Evolutionary conservation across 1,284 basidiomycete species (phyloP).

Genomic region (Papiliotrema nemorosa): DNA sequence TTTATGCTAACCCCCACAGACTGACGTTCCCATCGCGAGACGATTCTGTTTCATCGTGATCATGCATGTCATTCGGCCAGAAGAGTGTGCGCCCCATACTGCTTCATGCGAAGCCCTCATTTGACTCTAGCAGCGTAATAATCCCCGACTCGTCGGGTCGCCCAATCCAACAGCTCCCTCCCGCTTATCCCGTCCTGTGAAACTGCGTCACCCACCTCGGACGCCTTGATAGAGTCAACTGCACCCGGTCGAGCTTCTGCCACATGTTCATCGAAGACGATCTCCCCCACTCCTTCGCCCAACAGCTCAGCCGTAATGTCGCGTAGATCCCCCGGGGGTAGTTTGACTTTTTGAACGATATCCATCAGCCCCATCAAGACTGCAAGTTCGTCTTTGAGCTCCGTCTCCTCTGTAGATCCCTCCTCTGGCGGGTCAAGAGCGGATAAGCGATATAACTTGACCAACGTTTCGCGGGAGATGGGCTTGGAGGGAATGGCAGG

Average conservation of each 20-base stretch:
- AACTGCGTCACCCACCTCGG: neutral
- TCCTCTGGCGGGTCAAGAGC: conserved; percentile 27
- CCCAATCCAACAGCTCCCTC: conserved; percentile 25
- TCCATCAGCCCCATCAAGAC: conserved; percentile 34
- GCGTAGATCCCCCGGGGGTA: conserved; percentile 17
- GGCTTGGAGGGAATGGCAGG: neutral
- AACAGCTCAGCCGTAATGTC: conserved; percentile 13
- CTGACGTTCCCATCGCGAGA: no score
- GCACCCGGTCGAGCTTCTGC: neutral
- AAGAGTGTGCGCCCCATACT: no score
- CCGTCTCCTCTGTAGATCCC: conserved; percentile 24
- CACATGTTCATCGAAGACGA: conserved; percentile 12
- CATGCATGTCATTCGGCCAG: no score
- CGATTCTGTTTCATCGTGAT: no score
- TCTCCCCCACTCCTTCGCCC: conserved; percentile 22
- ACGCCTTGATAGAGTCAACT: neutral
- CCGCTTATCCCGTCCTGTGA: conserved; percentile 16
- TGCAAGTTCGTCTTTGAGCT: conserved; percentile 19
- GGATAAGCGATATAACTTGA: conserved; percentile 25
- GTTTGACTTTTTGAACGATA: conserved; percentile 24
- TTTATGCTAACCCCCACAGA: no score
- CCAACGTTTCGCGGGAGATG: conserved; percentile 13
- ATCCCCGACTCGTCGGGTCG: conserved; percentile 29
- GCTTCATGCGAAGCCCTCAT: no score
- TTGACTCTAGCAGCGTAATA: conserved; percentile 23